Base-by-base conservation (phyloP, 345 rosid species). In the Citrus sinensis region DNA sequence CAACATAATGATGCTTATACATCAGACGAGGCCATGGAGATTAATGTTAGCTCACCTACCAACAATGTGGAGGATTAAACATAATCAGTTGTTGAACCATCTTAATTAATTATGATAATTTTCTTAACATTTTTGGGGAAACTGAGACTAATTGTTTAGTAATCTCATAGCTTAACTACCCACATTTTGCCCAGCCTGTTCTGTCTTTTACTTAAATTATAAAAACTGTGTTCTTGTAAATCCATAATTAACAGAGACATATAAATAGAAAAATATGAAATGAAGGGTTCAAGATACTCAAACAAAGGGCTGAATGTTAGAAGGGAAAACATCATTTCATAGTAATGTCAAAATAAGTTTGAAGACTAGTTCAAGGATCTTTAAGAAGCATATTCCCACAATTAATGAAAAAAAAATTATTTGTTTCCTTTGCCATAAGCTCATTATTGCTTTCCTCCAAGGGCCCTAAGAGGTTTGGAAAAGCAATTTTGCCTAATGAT, bases 1-100 rank as follows among this genome's bases (percentile, higher is more conserved):
- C 49, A 42, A 42, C 51, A 42, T 13, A 46, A 13, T 62, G 61
- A 6, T 20, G 22, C 34, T 7, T 16, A 20, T 65, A 30, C 34
- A 14, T 29, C 19, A 6, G 16, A 4, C 14, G 27, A 71, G 74
- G 42, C 30, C 27, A 16, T 30, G 14, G 46, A 30, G 42, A 5
- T 69, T 40, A 16, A 60, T 39, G 70, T 59, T 72, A 37, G 83
- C 59, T 71, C 56, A 85, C 84, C 80, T 56, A 67, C 77, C 77
- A 78, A 27, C 81, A 69, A 29, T 27, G 61, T 34, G 3, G 51
- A 46, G 40, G 63, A 63, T 69, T 58, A 78, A 66, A 29, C 14
- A 29, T 71, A 29, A 54, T 29, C 46, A 69, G 69, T 40, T 10
- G 59, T 67, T 69, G 74, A 69, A 54, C 34, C n/a, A 7, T 61